These are phyloP conservation scores for Coniochaeta ligniaria DNA, from an alignment of 2,329 filamentous ascomycete genomes.

Conservation along the genomic window DNA sequence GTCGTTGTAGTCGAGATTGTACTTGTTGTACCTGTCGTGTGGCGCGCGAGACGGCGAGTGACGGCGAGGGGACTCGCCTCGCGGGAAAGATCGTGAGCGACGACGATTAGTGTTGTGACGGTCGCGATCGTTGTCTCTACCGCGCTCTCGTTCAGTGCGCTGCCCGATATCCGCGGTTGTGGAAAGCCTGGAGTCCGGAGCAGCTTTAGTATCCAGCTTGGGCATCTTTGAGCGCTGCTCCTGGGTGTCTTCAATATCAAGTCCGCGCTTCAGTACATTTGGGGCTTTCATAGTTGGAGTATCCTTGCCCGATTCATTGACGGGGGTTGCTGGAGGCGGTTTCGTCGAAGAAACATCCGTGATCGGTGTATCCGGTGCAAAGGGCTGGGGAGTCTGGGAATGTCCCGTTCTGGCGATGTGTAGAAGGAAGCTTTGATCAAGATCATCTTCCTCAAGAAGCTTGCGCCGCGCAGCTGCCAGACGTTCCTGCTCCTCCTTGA, in stretches of 20 bases:
- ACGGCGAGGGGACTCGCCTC: neutral
- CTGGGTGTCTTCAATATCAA: neutral
- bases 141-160: neutral
- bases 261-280: neutral
- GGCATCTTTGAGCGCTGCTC: neutral
- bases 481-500: slow-evolving; percentile 14
- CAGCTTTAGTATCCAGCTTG: neutral
- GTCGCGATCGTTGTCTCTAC: neutral
- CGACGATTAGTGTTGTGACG: too few species aligned
- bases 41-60: neutral
- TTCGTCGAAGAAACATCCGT: neutral
- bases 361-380: neutral
- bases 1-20: neutral
- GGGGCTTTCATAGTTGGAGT: neutral
- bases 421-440: slow-evolving; percentile 8
- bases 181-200: neutral
- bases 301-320: neutral
- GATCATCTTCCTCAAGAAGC: slow-evolving; percentile 15
- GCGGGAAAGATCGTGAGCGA: neutral
- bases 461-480: slow-evolving; percentile 2
- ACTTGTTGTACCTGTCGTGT: neutral
- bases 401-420: neutral
- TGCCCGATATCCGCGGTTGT: neutral
- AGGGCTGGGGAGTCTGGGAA: neutral
- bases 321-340: neutral